Evolutionary conservation across 805 yeast genomes (phyloP).

Genomic region (Brettanomyces anomalus): DNA sequence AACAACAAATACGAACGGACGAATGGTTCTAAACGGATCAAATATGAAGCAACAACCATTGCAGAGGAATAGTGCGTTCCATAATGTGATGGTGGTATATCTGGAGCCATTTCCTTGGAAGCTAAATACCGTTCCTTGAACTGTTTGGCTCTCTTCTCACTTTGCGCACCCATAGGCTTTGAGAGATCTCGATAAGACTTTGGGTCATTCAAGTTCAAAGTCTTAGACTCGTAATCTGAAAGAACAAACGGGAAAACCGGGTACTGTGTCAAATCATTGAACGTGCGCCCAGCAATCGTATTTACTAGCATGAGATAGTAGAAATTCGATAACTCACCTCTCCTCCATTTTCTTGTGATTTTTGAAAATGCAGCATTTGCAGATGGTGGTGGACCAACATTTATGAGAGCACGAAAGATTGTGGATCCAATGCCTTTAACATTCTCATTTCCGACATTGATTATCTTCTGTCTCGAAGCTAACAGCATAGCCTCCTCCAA

Average conservation of each 20-base stretch:
- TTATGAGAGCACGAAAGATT: slow-evolving; percentile 7
- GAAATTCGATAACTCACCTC: slow-evolving; percentile 75
- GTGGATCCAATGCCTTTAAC: slow-evolving; percentile 1
- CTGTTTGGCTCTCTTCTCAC: slow-evolving; percentile 44
- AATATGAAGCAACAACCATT: slow-evolving; percentile 79
- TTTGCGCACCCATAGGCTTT: slow-evolving; percentile 91
- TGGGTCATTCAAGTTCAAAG: slow-evolving; percentile 56
- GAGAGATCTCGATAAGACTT: slow-evolving; percentile 62
- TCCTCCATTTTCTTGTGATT: slow-evolving; percentile 64
- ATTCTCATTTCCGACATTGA: not conserved
- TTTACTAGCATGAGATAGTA: slow-evolving; percentile 73
- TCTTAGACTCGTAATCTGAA: slow-evolving; percentile 69
- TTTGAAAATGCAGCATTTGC: slow-evolving; percentile 21
- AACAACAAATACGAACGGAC: slow-evolving; percentile 68
- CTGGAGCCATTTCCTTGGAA: slow-evolving; percentile 45
- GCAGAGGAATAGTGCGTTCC: slow-evolving; percentile 94
- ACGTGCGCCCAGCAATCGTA: slow-evolving; percentile 81
- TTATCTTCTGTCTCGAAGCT: slow-evolving; percentile 28
- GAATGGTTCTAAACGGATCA: slow-evolving; percentile 72
- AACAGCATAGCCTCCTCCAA: slow-evolving; percentile 44
- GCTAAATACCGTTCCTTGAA: slow-evolving; percentile 71
- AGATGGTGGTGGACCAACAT: slow-evolving; percentile 6
- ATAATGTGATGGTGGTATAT: slow-evolving; percentile 70
- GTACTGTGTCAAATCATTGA: slow-evolving; percentile 82
- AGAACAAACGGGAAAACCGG: slow-evolving; percentile 92